Percentiles rank a stretch among this genome's conserved stretches.
Evolutionary conservation across 75 land plant genomes (phyloP).

Genomic region (Cryptomeria japonica): DNA sequence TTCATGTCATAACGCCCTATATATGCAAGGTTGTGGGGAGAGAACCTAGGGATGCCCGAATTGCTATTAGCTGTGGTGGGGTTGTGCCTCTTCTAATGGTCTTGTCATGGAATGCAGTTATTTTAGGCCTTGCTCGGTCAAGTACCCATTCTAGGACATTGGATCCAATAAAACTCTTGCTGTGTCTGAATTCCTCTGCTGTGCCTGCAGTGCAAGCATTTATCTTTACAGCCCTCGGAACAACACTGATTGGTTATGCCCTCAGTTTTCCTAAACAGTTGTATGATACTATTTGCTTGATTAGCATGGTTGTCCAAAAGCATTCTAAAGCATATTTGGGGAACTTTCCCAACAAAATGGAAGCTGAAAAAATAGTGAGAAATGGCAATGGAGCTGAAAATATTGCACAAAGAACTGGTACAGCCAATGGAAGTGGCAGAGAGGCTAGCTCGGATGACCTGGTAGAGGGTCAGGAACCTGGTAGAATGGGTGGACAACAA

Average conservation of each 20-base stretch:
- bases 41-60: slow-evolving; percentile 32
- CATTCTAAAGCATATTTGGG: not conserved
- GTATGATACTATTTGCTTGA: slow-evolving; percentile 45
- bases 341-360: not conserved
- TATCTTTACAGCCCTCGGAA: slow-evolving; percentile 65
- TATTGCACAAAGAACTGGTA: not conserved
- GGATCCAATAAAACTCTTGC: slow-evolving; percentile 68
- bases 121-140: slow-evolving; percentile 8
- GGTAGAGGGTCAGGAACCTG: no score
- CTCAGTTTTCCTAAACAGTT: slow-evolving; percentile 23
- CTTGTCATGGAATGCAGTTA: slow-evolving; percentile 68
- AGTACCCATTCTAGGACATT: not conserved
- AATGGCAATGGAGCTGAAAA: no score
- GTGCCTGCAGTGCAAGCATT: slow-evolving; percentile 67
- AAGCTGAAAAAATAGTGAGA: no score
- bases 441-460: no score
- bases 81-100: slow-evolving; percentile 9
- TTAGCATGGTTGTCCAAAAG: not conserved
- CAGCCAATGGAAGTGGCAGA: not conserved
- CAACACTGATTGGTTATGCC: slow-evolving; percentile 68
- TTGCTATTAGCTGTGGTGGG: slow-evolving; percentile 64
- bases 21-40: no score
- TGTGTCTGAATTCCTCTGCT: slow-evolving; percentile 56
- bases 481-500: no score
- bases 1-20: no score